Conservation (phyloP, 805 yeast genomes). For the Spathaspora girioi region DNA sequence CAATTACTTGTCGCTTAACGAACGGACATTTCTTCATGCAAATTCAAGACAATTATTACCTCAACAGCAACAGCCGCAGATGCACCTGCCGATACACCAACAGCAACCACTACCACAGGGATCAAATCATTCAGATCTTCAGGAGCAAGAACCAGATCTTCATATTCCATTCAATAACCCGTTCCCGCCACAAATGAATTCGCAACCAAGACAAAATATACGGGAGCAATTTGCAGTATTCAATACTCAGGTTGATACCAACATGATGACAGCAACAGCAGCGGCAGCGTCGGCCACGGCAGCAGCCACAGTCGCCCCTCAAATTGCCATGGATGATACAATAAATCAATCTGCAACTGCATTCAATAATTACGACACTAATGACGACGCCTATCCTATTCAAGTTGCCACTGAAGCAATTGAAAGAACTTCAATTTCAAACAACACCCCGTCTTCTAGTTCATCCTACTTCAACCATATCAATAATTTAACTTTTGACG, state of each 20-base stretch:
- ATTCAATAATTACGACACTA: background rate
- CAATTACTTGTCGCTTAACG: slow-evolving; percentile 59
- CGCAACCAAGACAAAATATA: slow-evolving; percentile 1
- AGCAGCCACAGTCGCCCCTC: slow-evolving; percentile 2
- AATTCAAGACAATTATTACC: slow-evolving; percentile 14
- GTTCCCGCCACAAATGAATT: slow-evolving; percentile 2
- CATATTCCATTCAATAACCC: background rate
- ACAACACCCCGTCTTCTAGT: background rate
- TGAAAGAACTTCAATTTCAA: slow-evolving; percentile 13
- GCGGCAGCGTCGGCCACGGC: slow-evolving; percentile 3
- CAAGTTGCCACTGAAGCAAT: slow-evolving; percentile 9
- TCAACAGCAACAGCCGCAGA: slow-evolving; percentile 9
- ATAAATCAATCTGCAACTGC: background rate
- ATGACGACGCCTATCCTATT: background rate
- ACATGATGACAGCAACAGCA: slow-evolving; percentile 3
- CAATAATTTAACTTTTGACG: slow-evolving; percentile 32
- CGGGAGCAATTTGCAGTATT: slow-evolving; percentile 1
- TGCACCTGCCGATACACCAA: no score
- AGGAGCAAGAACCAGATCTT: slow-evolving; percentile 3
- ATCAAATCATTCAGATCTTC: slow-evolving; percentile 12
- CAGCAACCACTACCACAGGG: slow-evolving; percentile 17
- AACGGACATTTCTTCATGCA: slow-evolving; percentile 33
- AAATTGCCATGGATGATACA: background rate
- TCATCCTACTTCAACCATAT: slow-evolving; percentile 17
- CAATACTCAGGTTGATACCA: slow-evolving; percentile 1